A percentile compares a stretch with the other conserved stretches of the same genome.
These are phyloP conservation scores for Tuctoria greenei DNA, from an alignment of 176 grass and related monocot species.

Conservation along the genomic window DNA sequence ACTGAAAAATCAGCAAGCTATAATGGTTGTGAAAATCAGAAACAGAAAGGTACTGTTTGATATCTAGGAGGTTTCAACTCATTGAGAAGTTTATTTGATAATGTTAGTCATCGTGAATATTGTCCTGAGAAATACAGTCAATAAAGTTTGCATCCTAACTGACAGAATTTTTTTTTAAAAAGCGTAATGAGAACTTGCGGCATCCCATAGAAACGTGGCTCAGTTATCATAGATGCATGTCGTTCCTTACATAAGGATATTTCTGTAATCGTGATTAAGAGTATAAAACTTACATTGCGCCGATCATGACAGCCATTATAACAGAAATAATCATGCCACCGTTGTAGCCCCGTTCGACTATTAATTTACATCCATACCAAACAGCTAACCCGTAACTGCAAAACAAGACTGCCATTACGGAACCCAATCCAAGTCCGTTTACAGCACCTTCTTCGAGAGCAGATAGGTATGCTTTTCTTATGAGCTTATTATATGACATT, in stretches of 20 bases:
- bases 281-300: conserved; percentile 64
- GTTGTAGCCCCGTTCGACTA: conserved; percentile 69
- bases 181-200: neutral
- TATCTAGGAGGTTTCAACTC: neutral
- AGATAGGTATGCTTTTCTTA: conserved; percentile 61
- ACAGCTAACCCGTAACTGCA: conserved; percentile 68
- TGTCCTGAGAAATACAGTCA: neutral
- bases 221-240: neutral
- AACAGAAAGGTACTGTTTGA: conserved; percentile 4
- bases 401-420: conserved; percentile 56
- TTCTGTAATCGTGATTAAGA: conserved; percentile 4
- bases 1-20: neutral
- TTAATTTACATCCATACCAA: conserved; percentile 77
- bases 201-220: neutral
- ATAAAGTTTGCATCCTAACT: neutral
- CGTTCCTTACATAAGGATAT: conserved; percentile 25
- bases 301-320: conserved; percentile 64
- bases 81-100: neutral
- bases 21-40: neutral
- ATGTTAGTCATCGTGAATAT: neutral
- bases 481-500: conserved; percentile 55
- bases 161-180: neutral
- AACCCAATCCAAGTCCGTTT: conserved; percentile 58
- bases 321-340: conserved; percentile 73
- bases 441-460: conserved; percentile 50